Evolutionary conservation across 2,329 filamentous ascomycete genomes (phyloP).

Genomic region (Penicillium sp.): DNA sequence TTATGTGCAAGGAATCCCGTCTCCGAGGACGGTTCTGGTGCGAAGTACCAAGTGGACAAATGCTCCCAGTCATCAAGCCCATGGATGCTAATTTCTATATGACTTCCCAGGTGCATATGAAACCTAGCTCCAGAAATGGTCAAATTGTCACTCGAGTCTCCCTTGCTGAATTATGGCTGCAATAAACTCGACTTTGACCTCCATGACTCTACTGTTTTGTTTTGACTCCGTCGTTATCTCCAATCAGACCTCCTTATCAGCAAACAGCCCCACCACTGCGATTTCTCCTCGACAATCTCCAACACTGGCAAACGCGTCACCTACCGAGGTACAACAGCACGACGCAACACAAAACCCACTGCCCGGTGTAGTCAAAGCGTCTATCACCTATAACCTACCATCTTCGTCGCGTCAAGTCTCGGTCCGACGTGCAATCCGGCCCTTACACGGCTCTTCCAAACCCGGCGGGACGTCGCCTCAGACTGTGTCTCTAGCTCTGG

Average conservation of each 20-base stretch:
- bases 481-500: neutral
- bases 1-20: no score
- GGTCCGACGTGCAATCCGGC: neutral
- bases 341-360: neutral
- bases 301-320: neutral
- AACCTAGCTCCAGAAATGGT: no score
- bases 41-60: no score
- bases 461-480: constrained; percentile 1
- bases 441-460: neutral
- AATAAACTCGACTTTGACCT: no score
- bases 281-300: neutral
- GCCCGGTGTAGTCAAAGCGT: neutral
- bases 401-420: neutral
- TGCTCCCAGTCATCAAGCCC: no score
- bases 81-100: no score
- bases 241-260: constrained; percentile 1
- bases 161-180: no score
- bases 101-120: no score
- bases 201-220: no score
- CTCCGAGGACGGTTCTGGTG: no score
- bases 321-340: neutral
- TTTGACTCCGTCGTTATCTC: neutral
- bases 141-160: no score
- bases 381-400: no score
- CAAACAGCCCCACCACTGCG: constrained; percentile 4